Base-by-base conservation (phyloP, 2,329 filamentous ascomycete species). In the Pseudogymnoascus sp. region DNA sequence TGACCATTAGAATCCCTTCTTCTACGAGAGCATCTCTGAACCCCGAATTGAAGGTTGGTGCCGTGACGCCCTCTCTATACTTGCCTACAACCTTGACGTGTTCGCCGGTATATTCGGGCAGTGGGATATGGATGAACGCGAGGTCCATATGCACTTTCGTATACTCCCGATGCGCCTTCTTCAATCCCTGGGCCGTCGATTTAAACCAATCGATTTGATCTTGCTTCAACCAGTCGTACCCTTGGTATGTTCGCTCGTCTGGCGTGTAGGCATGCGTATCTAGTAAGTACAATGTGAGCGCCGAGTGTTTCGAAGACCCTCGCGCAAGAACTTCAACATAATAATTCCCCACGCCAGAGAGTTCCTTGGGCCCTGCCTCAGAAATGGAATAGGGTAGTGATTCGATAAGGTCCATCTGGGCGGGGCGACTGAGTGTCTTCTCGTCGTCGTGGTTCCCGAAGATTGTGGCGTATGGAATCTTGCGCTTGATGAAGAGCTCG, bases 381-480 rank as follows among this genome's bases (percentile, higher is more conserved):
- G 92, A 92, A 19, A 99, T 81, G 1, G 92, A 97, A 74, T 91
- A 97, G 0, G 94, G 94, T 0, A 99, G 81, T 0, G 87, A 86
- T 73, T 96, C 87, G 69, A 96, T 86, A 12, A 99, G 80, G 3
- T 85, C 80, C 92, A 99, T 97, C 71, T 94, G 88, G 2, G 84
- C 83, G 4, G 83, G 78, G 62, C 94, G 88, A 14, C 87, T 84
- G 67, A 97, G 82, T 52, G 90, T 85, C 0, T 68, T 70, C 78
- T 97, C 93, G 70, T 97, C 93, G 71, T 99, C 94, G 74, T 99
- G 94, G 73, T 99, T 99, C 63, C 94, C 94, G 71, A 97, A 97
- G 64, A 99, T 97, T 65, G 88, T 87, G 14, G 92, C 90, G 71
- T 95, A 97, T 0, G 94, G 94, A 38, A 97, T 91, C 70, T 91